phyloP scores from a whole-genome alignment of 129 eudicot species.

The Escallonia rubra region DNA sequence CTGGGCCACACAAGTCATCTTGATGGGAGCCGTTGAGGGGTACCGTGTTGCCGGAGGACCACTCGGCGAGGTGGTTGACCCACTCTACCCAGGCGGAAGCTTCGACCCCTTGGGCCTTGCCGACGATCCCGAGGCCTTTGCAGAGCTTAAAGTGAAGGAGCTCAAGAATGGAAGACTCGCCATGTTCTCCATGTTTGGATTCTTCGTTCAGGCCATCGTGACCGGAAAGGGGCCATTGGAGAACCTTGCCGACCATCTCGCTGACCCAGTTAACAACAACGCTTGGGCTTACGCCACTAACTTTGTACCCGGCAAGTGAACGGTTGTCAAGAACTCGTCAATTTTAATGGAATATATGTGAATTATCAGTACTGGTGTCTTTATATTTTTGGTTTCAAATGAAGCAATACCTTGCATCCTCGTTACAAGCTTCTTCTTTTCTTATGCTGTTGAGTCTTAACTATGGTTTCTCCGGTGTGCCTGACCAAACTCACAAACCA shows the following conservation, averaged over 20 bases:
- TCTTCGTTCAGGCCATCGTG: constrained; percentile 71
- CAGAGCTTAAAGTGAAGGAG: constrained; percentile 71
- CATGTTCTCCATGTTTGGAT: constrained; percentile 76
- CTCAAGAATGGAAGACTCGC: constrained; percentile 66
- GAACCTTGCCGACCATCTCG: constrained; percentile 62
- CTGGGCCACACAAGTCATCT: constrained; percentile 61
- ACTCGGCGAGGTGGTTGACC: constrained; percentile 67
- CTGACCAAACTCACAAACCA: too few relatives aligned
- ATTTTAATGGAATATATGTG: constrained; percentile 17
- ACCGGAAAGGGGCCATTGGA: constrained; percentile 87
- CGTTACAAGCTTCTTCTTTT: too few relatives aligned
- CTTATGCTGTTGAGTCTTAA: too few relatives aligned
- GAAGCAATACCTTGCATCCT: too few relatives aligned
- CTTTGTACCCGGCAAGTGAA: constrained; percentile 61
- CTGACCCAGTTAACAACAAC: constrained; percentile 69
- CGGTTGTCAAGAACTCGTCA: constrained; percentile 24
- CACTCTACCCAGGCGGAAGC: constrained; percentile 71
- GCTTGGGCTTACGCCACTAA: constrained; percentile 73
- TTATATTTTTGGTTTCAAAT: too few relatives aligned
- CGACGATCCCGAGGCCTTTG: constrained; percentile 71
- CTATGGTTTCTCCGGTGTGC: too few relatives aligned
- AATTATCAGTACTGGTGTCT: not conserved
- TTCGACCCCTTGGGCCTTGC: constrained; percentile 73
- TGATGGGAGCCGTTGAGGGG: constrained; percentile 80
- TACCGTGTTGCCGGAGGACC: constrained; percentile 77